Evolutionary conservation across 495 filamentous ascomycete species (phyloP).

Genomic region (Penicillium verhagenii): DNA sequence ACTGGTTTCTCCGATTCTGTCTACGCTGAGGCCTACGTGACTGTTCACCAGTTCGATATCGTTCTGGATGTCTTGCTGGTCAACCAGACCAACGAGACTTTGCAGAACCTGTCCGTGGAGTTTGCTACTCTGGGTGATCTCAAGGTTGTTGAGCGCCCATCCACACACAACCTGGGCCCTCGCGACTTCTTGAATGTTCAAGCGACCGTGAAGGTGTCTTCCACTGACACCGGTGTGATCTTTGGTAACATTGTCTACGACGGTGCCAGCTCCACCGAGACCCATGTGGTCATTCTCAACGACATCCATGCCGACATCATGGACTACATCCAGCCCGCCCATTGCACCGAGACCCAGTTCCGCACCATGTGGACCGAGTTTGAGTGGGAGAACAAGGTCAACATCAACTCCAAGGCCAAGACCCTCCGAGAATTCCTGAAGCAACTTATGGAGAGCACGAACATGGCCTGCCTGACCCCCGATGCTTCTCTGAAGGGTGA

Average conservation of each 20-base stretch:
- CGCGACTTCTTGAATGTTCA: constrained; percentile 98
- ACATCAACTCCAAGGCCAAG: constrained; percentile 97
- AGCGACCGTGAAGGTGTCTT: constrained; percentile 98
- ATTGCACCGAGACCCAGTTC: constrained; percentile 98
- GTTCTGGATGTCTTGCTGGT: constrained; percentile 95
- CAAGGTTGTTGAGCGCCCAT: constrained; percentile 95
- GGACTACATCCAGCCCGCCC: constrained; percentile 98
- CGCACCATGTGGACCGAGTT: constrained; percentile 99
- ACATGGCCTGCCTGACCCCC: constrained; percentile 97
- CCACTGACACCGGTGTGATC: constrained; percentile 97
- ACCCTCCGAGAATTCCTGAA: constrained; percentile 88
- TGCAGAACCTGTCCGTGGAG: constrained; percentile 96
- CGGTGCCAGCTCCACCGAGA: constrained; percentile 90
- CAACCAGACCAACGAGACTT: constrained; percentile 94
- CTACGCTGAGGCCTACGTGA: constrained; percentile 97
- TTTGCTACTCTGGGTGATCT: constrained; percentile 97
- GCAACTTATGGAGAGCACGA: constrained; percentile 94
- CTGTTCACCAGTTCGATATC: constrained; percentile 99
- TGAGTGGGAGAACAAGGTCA: constrained; percentile 99
- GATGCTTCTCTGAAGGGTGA: constrained; percentile 96
- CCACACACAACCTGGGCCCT: constrained; percentile 90
- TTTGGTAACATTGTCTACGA: constrained; percentile 99
- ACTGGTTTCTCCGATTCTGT: constrained; percentile 99
- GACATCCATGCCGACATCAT: constrained; percentile 99
- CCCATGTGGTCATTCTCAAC: constrained; percentile 96